Conservation (phyloP, 192 early-diverging fungal genomes). For the Anaeromyces robustus region DNA sequence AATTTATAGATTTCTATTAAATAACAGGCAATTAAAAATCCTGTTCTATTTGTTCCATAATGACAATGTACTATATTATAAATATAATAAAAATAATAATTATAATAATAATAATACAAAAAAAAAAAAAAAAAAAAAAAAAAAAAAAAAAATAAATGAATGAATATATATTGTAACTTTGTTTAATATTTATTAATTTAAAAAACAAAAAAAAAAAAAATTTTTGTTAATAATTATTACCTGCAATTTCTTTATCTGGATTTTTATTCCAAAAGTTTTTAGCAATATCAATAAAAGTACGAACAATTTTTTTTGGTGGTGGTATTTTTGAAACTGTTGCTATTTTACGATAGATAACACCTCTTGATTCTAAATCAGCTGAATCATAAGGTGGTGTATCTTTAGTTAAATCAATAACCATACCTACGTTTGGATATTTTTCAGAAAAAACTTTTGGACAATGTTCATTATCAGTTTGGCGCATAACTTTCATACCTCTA, state of each 20-base stretch:
- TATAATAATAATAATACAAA: too few species aligned
- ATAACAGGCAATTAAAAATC: not conserved
- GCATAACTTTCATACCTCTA: not conserved
- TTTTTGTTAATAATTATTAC: not conserved
- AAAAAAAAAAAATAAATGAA: too few species aligned
- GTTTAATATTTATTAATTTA: too few species aligned
- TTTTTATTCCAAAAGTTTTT: not conserved
- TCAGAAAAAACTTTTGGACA: not conserved
- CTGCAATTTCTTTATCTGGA: not conserved
- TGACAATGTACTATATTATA: not conserved
- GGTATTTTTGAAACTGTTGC: not conserved
- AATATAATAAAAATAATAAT: too few species aligned
- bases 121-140: too few species aligned
- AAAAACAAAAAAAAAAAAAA: too few species aligned
- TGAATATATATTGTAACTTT: too few species aligned
- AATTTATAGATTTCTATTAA: not conserved
- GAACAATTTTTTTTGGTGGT: not conserved
- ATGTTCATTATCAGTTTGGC: not conserved
- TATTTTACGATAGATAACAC: not conserved
- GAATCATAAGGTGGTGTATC: not conserved
- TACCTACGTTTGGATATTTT: not conserved
- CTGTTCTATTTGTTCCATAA: not conserved
- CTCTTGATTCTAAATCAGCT: not conserved
- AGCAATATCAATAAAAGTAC: not conserved
- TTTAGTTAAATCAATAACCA: not conserved